Conservation (phyloP, 441 rosid species). For the Macaranga tanarius region DNA sequence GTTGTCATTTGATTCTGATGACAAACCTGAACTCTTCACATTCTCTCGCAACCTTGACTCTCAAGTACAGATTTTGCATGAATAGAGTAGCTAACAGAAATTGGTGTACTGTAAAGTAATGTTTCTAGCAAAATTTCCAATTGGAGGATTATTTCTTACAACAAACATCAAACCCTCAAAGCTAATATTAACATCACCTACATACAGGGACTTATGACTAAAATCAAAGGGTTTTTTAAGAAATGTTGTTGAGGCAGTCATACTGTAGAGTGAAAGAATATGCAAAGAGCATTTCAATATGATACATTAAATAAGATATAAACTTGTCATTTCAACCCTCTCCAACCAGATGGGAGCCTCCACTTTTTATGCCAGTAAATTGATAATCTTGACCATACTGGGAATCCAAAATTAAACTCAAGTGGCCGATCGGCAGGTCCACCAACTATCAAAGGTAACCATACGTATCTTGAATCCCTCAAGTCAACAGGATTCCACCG, state of each 20-base stretch:
- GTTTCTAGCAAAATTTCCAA: neutral
- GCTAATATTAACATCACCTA: constrained; percentile 28
- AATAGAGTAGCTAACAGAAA: neutral
- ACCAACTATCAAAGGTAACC: constrained; percentile 80
- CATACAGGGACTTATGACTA: neutral
- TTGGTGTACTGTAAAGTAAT: neutral
- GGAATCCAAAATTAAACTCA: constrained; percentile 70
- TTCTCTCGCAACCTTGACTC: too few species aligned
- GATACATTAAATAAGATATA: constrained; percentile 18
- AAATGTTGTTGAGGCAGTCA: constrained; percentile 7
- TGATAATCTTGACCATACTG: constrained; percentile 81
- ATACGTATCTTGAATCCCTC: constrained; percentile 82
- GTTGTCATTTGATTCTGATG: neutral
- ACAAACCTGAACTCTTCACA: neutral
- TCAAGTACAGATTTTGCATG: neutral
- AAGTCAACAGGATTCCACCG: constrained; percentile 90
- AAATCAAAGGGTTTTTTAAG: neutral
- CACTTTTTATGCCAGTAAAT: constrained; percentile 91
- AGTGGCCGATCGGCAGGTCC: constrained; percentile 82
- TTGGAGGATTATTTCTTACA: neutral
- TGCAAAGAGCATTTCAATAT: constrained; percentile 20
- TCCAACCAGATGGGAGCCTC: constrained; percentile 59
- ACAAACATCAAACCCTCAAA: constrained; percentile 4
- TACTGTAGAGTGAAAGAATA: constrained; percentile 21
- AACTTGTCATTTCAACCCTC: constrained; percentile 24